Evolutionary conservation across 1,139 yeast genomes (phyloP), one percentile per base, ranked within the genome.

Genomic region (Candida mesenterica): DNA sequence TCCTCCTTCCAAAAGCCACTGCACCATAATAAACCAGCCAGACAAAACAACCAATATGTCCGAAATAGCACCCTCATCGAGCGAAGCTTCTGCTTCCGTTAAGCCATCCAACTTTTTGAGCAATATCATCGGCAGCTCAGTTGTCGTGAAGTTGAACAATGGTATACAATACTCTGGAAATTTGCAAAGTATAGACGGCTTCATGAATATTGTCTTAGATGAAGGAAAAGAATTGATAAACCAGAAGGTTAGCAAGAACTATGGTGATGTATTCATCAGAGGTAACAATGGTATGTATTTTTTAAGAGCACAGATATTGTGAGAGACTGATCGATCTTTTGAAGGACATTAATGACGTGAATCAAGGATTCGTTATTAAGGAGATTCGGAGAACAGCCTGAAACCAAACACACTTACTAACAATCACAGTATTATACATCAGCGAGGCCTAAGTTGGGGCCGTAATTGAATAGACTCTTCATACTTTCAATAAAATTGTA

Each of bases 111-210:
- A 77, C 38, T 92, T 92, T 55, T 72, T 92, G 32, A 70, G 87
- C 30, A 82, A 80, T 36, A 83, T 92, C 45, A 80, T 86, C 27
- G 95, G 96, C 28, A 75, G 81, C 39, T 70, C 77, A 18, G 97
- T 92, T 24, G 68, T 80, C 32, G 97, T 94, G 19, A 88, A 86
- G 57, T 75, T 90, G 39, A 80, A 82, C 56, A 86, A 94, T 27
- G 97, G 97, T 10, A 79, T 90, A 41, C 87, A 86, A 44, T 92
- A 89, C 60, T 50, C 57, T 43, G 87, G 88, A 12, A 74, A 68
- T 41, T 72, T 92, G 40, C 94, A 87, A 50, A 86, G 96, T 32
- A 90, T 92, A 38, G 99, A 92, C 56, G 97, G 98, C 12, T 94
- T 82, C 63, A 90, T 92, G 97, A 94, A 94, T 61, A 83, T 92